Base-by-base conservation (phyloP, 208 protist species). In the Porcisia hertigi region DNA sequence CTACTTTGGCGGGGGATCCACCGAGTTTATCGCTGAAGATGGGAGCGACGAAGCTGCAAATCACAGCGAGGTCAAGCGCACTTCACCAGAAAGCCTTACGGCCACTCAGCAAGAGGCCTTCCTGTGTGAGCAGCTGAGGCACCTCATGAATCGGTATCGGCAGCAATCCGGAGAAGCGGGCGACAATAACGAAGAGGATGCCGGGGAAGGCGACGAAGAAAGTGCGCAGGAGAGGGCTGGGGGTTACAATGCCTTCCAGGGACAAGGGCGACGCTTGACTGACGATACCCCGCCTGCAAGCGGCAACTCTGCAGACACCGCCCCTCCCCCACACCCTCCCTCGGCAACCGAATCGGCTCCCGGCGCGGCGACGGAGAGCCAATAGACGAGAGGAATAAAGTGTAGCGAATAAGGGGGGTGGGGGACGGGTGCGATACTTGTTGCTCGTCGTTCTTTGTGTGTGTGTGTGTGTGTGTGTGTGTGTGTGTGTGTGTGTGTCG, bases 1-100 rank as follows among this genome's bases (percentile, higher is more conserved):
- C 18, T 95, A 93, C 74, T 93, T 87, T 72, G 91, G 87, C 71
- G 86, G 90, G 14, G 74, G 59, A 8, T 92, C 90, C 11, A 94
- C 90, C 20, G 85, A 92, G 69, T 89, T 85, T 59, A 59, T 89
- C 11, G 85, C 85, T 12, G 58, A 75, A n/a, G 71, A 76, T 34
- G 62, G 76, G 34, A 45, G 77, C 18, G 57, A 60, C 36, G 74
- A 49, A 39, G 75, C 23, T 25, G 67, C 8, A 8, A n/a, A 45
- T 25, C 2, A 59, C 53, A 39, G 34, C 53, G 59, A 81, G 1
- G 63, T 62, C 45, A 75, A 36, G 52, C 43, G 52, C 34, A 14
- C 23, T n/a, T 25, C 65, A 14, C n/a, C 5, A 62, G 72, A 66
- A 20, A 65, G 47, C 16, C 43, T 77, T 39, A 71, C 77, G 45